Evolutionary conservation across 2,329 filamentous ascomycete species (phyloP).

Genomic region (Thielaviopsis punctulata): DNA sequence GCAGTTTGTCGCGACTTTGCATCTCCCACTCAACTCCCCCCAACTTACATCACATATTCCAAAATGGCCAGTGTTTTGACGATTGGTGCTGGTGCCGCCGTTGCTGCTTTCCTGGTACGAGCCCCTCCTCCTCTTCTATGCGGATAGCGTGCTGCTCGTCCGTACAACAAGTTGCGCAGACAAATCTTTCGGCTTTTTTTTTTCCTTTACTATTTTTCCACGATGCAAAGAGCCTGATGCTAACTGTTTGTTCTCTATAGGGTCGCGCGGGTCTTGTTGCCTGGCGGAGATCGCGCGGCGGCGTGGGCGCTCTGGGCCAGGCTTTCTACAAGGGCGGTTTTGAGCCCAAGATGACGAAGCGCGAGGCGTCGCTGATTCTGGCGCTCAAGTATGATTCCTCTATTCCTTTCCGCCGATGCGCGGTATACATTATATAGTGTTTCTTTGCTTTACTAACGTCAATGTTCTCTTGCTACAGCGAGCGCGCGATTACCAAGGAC

Average conservation of each 20-base stretch:
- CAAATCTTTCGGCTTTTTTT: conserved; percentile 10
- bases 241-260: conserved; percentile 26
- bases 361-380: conserved; percentile 79
- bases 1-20: neutral
- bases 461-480: conserved; percentile 32
- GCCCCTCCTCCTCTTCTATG: too few species aligned
- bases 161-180: neutral
- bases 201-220: neutral
- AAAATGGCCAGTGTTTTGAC: conserved; percentile 28
- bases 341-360: conserved; percentile 81
- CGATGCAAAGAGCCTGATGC: conserved; percentile 2
- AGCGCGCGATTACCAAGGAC: conserved; percentile 75
- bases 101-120: conserved; percentile 34
- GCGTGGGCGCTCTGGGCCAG: conserved; percentile 65
- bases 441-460: conserved; percentile 1
- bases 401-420: neutral
- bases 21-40: neutral
- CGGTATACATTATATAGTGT: conserved; percentile 8
- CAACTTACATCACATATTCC: neutral
- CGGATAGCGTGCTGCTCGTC: too few species aligned
- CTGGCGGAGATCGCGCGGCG: conserved; percentile 63
- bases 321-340: conserved; percentile 99
- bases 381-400: conserved; percentile 56
- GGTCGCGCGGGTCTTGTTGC: conserved; percentile 86
- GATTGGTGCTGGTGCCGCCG: conserved; percentile 30